Percentiles rank a stretch among this genome's conserved stretches.
These are phyloP conservation scores for Coniochaeta sp. DNA, from an alignment of 2,329 filamentous ascomycete genomes.

Conservation along the genomic window DNA sequence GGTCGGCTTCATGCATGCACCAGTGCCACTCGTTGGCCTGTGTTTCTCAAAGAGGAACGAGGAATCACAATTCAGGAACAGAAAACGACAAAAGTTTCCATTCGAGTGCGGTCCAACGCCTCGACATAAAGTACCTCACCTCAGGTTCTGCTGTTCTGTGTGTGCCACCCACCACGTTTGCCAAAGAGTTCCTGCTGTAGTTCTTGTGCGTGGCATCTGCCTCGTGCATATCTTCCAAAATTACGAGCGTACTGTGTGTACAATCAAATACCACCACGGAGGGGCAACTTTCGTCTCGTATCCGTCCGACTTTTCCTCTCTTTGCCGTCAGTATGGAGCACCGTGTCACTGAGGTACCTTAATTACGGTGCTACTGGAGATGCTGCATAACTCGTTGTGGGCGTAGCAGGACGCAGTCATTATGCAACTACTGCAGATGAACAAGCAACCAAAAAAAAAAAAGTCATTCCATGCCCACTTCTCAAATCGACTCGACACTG, in stretches of 20 bases:
- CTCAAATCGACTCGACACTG: neutral
- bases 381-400: neutral
- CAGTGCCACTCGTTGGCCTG: constrained; percentile 1
- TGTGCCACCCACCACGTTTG: constrained; percentile 4
- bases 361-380: neutral
- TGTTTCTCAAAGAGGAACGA: neutral
- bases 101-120: constrained; percentile 4
- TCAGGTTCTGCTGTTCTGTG: constrained; percentile 1
- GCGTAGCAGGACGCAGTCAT: neutral
- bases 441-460: neutral
- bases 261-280: neutral
- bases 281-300: neutral
- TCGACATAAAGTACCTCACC: neutral
- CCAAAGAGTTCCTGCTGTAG: neutral
- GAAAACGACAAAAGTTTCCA: constrained; percentile 2
- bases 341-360: neutral
- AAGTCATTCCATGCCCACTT: neutral
- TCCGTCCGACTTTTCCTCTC: neutral
- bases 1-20: constrained; percentile 11
- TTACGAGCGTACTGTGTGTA: constrained; percentile 6
- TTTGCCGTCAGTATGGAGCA: neutral
- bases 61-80: constrained; percentile 2
- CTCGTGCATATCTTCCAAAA: constrained; percentile 6
- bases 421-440: neutral
- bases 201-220: neutral